Evolutionary conservation across 257 asterid species (phyloP).

Genomic region (Cinchona pubescens): DNA sequence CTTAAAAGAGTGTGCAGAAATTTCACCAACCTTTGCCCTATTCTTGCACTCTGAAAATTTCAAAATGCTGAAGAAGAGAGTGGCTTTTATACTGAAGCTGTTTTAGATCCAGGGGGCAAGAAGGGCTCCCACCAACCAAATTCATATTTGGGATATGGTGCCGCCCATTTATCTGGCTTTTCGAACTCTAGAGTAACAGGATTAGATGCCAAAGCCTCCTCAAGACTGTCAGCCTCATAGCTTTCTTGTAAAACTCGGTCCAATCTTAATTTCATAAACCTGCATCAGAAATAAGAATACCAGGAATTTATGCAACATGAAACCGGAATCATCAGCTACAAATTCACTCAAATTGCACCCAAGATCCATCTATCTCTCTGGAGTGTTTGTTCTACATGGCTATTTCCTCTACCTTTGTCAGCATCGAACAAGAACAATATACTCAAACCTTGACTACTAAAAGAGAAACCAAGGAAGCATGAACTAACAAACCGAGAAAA

Average conservation of each 20-base stretch:
- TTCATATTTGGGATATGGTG: slow-evolving; percentile 83
- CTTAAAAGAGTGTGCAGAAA: slow-evolving; percentile 5
- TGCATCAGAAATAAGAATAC: slow-evolving; percentile 21
- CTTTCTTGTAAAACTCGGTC: slow-evolving; percentile 82
- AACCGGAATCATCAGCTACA: not conserved
- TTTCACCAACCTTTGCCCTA: slow-evolving; percentile 21
- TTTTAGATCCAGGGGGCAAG: slow-evolving; percentile 48
- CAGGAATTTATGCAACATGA: not conserved
- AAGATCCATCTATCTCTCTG: no score
- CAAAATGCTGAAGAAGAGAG: slow-evolving; percentile 10
- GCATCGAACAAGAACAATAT: no score
- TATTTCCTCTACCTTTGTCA: no score
- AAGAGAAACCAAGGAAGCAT: no score
- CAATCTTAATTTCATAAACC: slow-evolving; percentile 85
- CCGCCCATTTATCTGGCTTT: slow-evolving; percentile 80
- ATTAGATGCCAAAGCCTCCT: slow-evolving; percentile 77
- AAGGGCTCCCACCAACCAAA: slow-evolving; percentile 89
- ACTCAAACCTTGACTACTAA: no score
- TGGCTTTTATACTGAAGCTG: slow-evolving; percentile 48
- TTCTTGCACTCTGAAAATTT: slow-evolving; percentile 13
- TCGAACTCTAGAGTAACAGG: slow-evolving; percentile 61
- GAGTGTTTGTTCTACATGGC: no score
- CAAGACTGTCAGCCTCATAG: slow-evolving; percentile 65
- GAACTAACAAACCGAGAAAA: no score
- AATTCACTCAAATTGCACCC: no score